Evolutionary conservation across 225 moss, liverwort and hornwort genomes (phyloP).

Genomic region (Marchantia paleacea): DNA sequence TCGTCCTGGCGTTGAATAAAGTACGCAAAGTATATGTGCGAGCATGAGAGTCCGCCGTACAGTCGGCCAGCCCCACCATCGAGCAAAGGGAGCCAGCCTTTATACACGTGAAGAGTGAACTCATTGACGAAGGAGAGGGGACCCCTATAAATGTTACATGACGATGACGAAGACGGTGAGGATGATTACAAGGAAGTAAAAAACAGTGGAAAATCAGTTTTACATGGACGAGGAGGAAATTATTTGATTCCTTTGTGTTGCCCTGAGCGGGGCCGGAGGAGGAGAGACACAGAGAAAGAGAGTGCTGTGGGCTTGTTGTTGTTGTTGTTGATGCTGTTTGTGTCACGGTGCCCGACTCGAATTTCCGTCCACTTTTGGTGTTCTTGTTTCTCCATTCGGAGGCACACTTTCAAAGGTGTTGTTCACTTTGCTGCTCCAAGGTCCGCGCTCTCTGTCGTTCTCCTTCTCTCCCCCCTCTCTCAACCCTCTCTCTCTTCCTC

Average conservation of each 20-base stretch:
- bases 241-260: background rate
- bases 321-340: background rate
- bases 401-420: background rate
- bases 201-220: background rate
- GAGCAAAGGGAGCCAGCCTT: too few relatives aligned
- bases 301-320: background rate
- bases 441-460: background rate
- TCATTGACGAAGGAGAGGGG: background rate
- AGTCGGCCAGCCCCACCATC: too few relatives aligned
- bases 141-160: background rate
- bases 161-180: background rate
- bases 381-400: background rate
- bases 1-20: too few relatives aligned
- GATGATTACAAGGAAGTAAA: background rate
- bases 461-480: background rate
- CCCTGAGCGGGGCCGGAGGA: constrained; percentile 7
- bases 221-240: background rate
- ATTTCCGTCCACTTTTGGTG: background rate
- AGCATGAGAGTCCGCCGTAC: too few relatives aligned
- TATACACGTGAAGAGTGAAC: too few relatives aligned
- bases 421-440: background rate
- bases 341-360: background rate
- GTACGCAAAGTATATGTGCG: too few relatives aligned
- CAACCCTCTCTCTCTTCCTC: background rate
- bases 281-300: background rate